phyloP scores from a whole-genome alignment of 768 basidiomycete genomes.

The Boletus tylopilopsis region DNA sequence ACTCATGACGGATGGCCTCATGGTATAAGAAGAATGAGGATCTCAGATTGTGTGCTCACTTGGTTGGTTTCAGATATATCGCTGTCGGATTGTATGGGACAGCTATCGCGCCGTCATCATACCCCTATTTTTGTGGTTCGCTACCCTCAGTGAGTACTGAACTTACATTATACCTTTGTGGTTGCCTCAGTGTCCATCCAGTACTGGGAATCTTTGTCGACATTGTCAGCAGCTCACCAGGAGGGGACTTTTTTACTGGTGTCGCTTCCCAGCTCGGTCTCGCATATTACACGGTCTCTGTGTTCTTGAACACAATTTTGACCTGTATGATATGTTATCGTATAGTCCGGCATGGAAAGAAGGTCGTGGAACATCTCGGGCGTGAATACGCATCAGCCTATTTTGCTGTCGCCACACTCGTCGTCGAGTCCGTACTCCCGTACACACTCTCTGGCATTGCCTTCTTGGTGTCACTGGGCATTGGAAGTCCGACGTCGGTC shows the following conservation, averaged over 20 bases:
- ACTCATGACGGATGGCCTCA: slow-evolving; percentile 33
- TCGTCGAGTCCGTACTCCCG: slow-evolving; percentile 25
- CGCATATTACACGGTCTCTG: slow-evolving; percentile 14
- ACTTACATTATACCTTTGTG: neutral
- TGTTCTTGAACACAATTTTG: slow-evolving; percentile 16
- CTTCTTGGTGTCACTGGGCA: slow-evolving; percentile 21
- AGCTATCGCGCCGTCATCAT: slow-evolving; percentile 5
- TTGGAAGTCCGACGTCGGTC: slow-evolving; percentile 10
- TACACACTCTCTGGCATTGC: slow-evolving; percentile 23
- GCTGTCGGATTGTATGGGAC: slow-evolving; percentile 36
- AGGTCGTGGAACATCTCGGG: slow-evolving; percentile 10
- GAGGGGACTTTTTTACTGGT: slow-evolving; percentile 16
- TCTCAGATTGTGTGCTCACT: neutral
- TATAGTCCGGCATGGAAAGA: slow-evolving; percentile 8
- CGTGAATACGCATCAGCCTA: slow-evolving; percentile 15
- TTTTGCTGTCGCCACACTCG: slow-evolving; percentile 5
- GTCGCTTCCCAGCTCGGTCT: slow-evolving; percentile 8
- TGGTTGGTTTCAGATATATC: slow-evolving; percentile 33
- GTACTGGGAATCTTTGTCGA: slow-evolving; percentile 17
- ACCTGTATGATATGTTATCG: slow-evolving; percentile 24
- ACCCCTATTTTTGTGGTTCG: slow-evolving; percentile 23
- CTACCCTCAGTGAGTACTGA: slow-evolving; percentile 15
- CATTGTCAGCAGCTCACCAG: slow-evolving; percentile 13
- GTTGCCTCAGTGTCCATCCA: neutral
- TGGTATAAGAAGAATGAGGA: slow-evolving; percentile 7